phyloP scores from a whole-genome alignment of 2,329 filamentous ascomycete genomes.

The Fusarium subtropicale region DNA sequence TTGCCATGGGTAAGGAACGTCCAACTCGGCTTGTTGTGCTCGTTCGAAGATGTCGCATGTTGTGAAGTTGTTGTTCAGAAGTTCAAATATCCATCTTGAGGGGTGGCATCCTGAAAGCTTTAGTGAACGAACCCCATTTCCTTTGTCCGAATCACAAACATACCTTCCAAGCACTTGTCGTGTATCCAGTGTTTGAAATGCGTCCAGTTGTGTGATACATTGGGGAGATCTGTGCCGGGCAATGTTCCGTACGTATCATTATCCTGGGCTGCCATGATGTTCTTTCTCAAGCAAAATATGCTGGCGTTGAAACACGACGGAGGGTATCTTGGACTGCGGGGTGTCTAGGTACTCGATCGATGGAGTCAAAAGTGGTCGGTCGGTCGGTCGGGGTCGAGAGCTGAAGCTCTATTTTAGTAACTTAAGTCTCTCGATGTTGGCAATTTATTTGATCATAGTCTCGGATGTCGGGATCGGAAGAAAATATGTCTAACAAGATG shows the following conservation, averaged over 20 bases:
- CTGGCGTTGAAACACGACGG: background rate
- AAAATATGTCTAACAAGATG: background rate
- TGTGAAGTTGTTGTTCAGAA: conserved; percentile 54
- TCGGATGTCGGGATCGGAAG: background rate
- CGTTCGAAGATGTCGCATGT: conserved; percentile 53
- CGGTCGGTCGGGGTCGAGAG: conserved; percentile 4
- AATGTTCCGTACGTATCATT: conserved; percentile 50
- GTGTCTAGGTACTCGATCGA: conserved; percentile 11
- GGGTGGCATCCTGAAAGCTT: conserved; percentile 52
- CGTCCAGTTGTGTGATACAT: conserved; percentile 49
- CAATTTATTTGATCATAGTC: conserved; percentile 40
- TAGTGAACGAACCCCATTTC: conserved; percentile 11
- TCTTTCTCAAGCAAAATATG: background rate
- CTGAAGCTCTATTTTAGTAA: conserved; percentile 23
- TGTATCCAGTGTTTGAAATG: conserved; percentile 49
- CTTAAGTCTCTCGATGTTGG: conserved; percentile 24
- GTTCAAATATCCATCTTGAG: conserved; percentile 57
- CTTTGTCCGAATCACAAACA: conserved; percentile 2
- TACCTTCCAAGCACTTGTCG: conserved; percentile 45
- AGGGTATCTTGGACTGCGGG: conserved; percentile 31
- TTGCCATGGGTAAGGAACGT: conserved; percentile 50
- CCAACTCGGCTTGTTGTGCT: conserved; percentile 48
- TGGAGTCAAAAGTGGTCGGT: background rate
- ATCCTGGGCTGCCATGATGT: conserved; percentile 48
- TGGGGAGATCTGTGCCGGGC: conserved; percentile 49